phyloP scores from a whole-genome alignment of 306 rosid species.

The Bauhinia variegata region DNA sequence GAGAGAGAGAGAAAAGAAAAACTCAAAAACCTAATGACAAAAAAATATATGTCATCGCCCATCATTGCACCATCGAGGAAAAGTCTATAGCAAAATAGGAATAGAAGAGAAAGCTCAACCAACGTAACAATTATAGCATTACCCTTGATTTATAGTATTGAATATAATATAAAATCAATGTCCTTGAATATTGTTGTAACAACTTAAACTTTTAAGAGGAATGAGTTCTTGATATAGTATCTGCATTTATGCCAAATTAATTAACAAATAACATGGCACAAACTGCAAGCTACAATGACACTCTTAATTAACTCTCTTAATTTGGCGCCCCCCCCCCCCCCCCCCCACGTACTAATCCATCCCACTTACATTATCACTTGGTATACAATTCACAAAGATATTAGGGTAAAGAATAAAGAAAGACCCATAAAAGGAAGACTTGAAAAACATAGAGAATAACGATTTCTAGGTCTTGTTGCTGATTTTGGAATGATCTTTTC shows the following conservation, averaged over 20 bases:
- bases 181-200: too few species aligned
- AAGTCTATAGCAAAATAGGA: neutral
- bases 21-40: slow-evolving; percentile 5
- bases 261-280: slow-evolving; percentile 53
- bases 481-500: slow-evolving; percentile 6
- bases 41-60: slow-evolving; percentile 5
- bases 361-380: slow-evolving; percentile 45
- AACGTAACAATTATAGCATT: slow-evolving; percentile 2
- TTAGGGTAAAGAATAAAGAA: slow-evolving; percentile 8
- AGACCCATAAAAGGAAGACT: slow-evolving; percentile 27
- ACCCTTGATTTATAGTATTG: too few species aligned
- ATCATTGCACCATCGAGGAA: slow-evolving; percentile 26
- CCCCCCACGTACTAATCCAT: slow-evolving; percentile 38
- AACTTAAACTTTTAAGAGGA: too few species aligned
- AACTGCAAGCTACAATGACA: slow-evolving; percentile 51
- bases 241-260: slow-evolving; percentile 55
- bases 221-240: too few species aligned
- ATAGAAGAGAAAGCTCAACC: neutral
- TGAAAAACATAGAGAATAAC: slow-evolving; percentile 12
- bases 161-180: too few species aligned
- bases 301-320: slow-evolving; percentile 18
- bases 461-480: slow-evolving; percentile 39
- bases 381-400: slow-evolving; percentile 52
- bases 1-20: neutral
- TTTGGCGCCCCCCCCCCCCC: slow-evolving; percentile 21